Conservation (phyloP, 129 eudicot species). For the Kitagawia praeruptora region DNA sequence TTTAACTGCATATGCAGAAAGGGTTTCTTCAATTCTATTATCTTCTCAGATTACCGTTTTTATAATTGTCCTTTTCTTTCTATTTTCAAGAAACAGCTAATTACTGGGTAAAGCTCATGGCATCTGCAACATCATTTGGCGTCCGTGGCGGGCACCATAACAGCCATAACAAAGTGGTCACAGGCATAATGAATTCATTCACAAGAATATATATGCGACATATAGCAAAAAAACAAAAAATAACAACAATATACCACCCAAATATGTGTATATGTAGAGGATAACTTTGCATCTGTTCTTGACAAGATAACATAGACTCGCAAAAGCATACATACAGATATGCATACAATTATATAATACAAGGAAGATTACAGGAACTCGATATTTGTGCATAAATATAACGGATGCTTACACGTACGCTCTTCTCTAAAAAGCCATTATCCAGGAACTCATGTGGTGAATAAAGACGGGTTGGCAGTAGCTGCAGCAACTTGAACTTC, state of each 20-base stretch:
- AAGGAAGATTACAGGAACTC: slow-evolving; percentile 12
- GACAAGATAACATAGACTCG: slow-evolving; percentile 13
- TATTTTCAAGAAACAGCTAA: neutral
- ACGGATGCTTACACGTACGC: slow-evolving; percentile 22
- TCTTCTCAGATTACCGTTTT: neutral
- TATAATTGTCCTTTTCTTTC: no score
- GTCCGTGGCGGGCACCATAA: neutral
- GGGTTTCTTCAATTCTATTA: no score
- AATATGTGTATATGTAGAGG: slow-evolving; percentile 24
- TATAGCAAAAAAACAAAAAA: slow-evolving; percentile 6
- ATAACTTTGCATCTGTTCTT: slow-evolving; percentile 1
- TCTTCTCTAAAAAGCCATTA: slow-evolving; percentile 17
- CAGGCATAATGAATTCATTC: neutral
- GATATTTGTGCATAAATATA: slow-evolving; percentile 26
- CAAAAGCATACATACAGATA: slow-evolving; percentile 3
- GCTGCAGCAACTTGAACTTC: slow-evolving; percentile 95
- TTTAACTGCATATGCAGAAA: no score
- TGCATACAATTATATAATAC: slow-evolving; percentile 12
- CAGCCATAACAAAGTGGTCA: neutral
- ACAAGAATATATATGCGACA: neutral
- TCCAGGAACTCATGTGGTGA: slow-evolving; percentile 34
- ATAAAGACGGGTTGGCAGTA: slow-evolving; percentile 70
- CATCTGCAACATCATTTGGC: neutral
- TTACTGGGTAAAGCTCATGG: neutral
- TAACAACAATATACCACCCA: slow-evolving; percentile 5